Percentiles rank a stretch among this genome's conserved stretches.
These are phyloP conservation scores for Penicillium flavigenum DNA, from an alignment of 495 filamentous ascomycete genomes.

Conservation along the genomic window DNA sequence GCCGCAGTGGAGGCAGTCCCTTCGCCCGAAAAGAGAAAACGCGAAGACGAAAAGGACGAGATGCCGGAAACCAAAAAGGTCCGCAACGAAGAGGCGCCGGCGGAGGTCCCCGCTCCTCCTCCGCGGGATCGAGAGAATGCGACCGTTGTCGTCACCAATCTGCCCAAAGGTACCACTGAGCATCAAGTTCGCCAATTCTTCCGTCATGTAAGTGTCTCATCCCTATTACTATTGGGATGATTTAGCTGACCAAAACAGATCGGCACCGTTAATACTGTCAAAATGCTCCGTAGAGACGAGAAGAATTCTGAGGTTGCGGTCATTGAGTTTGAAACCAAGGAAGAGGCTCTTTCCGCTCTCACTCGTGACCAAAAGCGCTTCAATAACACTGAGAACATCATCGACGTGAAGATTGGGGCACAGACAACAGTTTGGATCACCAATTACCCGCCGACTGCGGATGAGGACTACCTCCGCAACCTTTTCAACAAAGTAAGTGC, in stretches of 20 bases:
- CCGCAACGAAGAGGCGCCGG: slow-evolving; percentile 30
- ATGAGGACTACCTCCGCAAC: slow-evolving; percentile 74
- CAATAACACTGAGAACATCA: slow-evolving; percentile 53
- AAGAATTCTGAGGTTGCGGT: slow-evolving; percentile 63
- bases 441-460: slow-evolving; percentile 84
- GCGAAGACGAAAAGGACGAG: slow-evolving; percentile 52
- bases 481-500: slow-evolving; percentile 63
- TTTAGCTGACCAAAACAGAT: slow-evolving; percentile 47
- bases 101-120: slow-evolving; percentile 45
- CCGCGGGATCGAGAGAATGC: slow-evolving; percentile 89
- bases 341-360: slow-evolving; percentile 78
- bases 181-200: slow-evolving; percentile 83
- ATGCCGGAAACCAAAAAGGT: slow-evolving; percentile 10
- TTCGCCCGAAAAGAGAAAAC: slow-evolving; percentile 66
- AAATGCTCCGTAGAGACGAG: slow-evolving; percentile 57
- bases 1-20: slow-evolving; percentile 26
- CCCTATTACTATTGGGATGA: neutral
- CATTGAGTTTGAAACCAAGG: slow-evolving; percentile 78
- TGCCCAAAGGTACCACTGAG: slow-evolving; percentile 68
- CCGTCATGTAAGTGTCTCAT: slow-evolving; percentile 57
- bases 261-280: slow-evolving; percentile 75
- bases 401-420: slow-evolving; percentile 70
- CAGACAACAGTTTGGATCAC: slow-evolving; percentile 82
- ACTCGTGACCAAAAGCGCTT: slow-evolving; percentile 76
- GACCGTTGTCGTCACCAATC: slow-evolving; percentile 72